Base-by-base conservation (phyloP, 371 early-diverging fungal species). In the Saksenaea oblongispora region DNA sequence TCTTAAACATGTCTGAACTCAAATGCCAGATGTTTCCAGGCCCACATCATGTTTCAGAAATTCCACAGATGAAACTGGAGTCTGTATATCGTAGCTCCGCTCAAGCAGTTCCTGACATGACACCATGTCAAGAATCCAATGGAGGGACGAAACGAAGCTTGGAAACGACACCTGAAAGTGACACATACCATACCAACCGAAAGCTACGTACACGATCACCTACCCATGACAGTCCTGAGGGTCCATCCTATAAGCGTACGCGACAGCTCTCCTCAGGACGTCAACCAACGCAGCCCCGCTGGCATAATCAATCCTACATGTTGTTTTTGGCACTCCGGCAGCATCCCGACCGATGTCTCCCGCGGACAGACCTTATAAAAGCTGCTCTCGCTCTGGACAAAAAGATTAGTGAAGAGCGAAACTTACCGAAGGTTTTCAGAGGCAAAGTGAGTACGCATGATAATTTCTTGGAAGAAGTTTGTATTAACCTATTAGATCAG, bases 261-360 rank as follows among this genome's bases (percentile, higher is more conserved):
- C 58, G 55, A 34, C 61, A 63, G 18, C 44, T 58, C 24, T 56
- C 61, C 0, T 61, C 47, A 34, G 39, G 53, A 34, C 66, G 71
- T 17, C 56, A 56, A 1, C 53, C 70, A 34, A 56, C 56, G 28
- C 72, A 72, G 55, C 94, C 94, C 14, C 80, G 95, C 27, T 95
- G 95, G 95, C 93, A 92, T 58, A 93, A 87, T 60, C 95, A 95
- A 66, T 86, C 88, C 31, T 92, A 91, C 73, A 76, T 94, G 70
- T 75, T 95, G 65, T 91, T 88, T 67, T 72, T 93, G 61, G 91
- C 93, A 3, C 71, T 95, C 44, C 75, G 92, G 15, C 80, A 91
- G 63, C 80, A 84, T 64, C 87, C 91, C 10, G 81, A 80, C 28
- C 75, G 83, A 34, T 86, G 85, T 3, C 76, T 89, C 37, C 78